Evolutionary conservation across 1,139 yeast genomes (phyloP).

Genomic region (Pichia norvegensis): DNA sequence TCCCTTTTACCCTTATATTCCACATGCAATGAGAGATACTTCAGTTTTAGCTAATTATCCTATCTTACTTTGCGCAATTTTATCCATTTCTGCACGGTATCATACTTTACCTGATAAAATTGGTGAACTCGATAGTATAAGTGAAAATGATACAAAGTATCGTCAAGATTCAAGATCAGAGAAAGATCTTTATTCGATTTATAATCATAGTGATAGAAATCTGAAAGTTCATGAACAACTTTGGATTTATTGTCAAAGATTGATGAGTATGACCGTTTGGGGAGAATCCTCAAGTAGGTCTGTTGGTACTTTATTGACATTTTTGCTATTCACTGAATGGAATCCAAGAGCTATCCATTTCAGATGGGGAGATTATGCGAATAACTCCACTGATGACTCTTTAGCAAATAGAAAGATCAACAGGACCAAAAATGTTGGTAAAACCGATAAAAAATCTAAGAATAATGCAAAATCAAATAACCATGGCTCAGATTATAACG

Average conservation of each 20-base stretch:
- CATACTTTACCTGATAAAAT: conserved; percentile 40
- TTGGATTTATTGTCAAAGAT: conserved; percentile 76
- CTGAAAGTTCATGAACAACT: conserved; percentile 66
- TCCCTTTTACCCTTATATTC: conserved; percentile 85
- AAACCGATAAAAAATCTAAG: not conserved
- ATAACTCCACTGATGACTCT: conserved; percentile 33
- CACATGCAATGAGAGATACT: conserved; percentile 61
- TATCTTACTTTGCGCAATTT: conserved; percentile 66
- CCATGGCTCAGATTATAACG: not conserved
- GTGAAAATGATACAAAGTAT: conserved; percentile 24
- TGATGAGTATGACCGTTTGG: conserved; percentile 87
- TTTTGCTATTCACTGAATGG: conserved; percentile 88
- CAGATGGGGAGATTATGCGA: conserved; percentile 84
- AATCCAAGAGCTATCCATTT: conserved; percentile 91
- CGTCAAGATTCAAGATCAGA: conserved; percentile 3
- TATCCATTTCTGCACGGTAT: conserved; percentile 74
- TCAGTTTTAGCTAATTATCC: conserved; percentile 70
- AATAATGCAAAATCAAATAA: not conserved
- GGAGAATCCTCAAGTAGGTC: conserved; percentile 88
- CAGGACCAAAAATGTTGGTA: conserved; percentile 12
- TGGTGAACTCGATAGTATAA: conserved; percentile 14
- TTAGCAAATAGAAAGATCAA: conserved; percentile 9
- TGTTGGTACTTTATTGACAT: conserved; percentile 79
- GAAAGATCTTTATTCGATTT: conserved; percentile 6
- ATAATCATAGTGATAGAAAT: conserved; percentile 26